Base-by-base conservation (phyloP, 1,139 yeast species). In the Geotrichum aggregatum region DNA sequence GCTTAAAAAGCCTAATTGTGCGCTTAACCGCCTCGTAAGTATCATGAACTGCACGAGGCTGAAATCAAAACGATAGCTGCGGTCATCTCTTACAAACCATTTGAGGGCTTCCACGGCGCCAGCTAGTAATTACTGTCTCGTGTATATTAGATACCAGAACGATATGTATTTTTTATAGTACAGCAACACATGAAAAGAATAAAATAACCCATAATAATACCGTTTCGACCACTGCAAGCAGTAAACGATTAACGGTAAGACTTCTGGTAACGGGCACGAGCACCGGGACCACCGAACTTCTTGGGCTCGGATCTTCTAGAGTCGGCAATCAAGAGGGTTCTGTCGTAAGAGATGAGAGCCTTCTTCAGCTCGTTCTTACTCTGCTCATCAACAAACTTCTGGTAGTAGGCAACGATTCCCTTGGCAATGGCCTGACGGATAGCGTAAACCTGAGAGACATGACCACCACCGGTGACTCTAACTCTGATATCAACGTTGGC, bases 251-350 rank as follows among this genome's bases (percentile, higher is more conserved):
- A 92, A 89, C 98, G 98, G 95, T 92, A 92, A 78, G 98, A 92
- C 80, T 92, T 92, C 84, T 92, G 98, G 97, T 87, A 92, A 83
- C 98, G 91, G 76, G 98, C 94, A 83, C 98, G 92, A 81, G 98
- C 98, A 88, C 98, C 98, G 80, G 95, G 96, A 84, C 98, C 98
- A 84, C 98, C 98, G 82, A 91, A 92, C 84, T 92, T 92, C 97
- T 92, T 92, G 85, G 99, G 99, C 83, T 92, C 99, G 85, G 91
- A 85, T 85, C 95, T 92, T 87, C 98, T 89, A 72, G 98, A 83
- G 78, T 92, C 99, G 71, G 99, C 98, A 77, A 92, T 94, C 79
- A 92, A 87, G 77, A 92, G 85, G 76, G 98, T 89, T 83, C 96
- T 91, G 92, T 92, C 98, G 85, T 91, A 94, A 72, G 96, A 76